A percentile compares a stretch with the other conserved stretches of the same genome.
phyloP scores from a whole-genome alignment of 345 rosid species.

The Adansonia digitata region DNA sequence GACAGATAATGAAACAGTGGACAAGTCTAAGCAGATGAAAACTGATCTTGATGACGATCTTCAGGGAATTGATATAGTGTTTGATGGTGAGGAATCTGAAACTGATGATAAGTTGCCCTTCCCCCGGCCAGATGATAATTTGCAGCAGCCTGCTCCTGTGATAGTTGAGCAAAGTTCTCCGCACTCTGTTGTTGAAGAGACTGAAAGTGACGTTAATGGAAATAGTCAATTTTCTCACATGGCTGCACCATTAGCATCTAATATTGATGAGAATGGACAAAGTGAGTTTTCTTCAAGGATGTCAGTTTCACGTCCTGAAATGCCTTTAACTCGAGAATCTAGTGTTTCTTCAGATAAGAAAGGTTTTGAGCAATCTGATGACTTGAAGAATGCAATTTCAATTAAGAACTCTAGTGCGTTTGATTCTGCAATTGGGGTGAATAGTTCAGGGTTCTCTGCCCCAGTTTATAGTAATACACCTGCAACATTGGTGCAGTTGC shows the following conservation, averaged over 20 bases:
- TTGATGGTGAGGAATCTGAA: constrained; percentile 95
- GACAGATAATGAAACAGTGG: constrained; percentile 45
- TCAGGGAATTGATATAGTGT: constrained; percentile 89
- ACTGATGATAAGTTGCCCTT: constrained; percentile 81
- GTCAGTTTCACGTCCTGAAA: constrained; percentile 70
- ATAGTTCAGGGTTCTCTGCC: constrained; percentile 42
- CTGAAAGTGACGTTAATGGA: constrained; percentile 78
- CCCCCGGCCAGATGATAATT: constrained; percentile 86
- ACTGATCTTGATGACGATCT: constrained; percentile 92
- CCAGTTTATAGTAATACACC: constrained; percentile 47
- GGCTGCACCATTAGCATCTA: constrained; percentile 62
- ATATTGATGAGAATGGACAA: constrained; percentile 69
- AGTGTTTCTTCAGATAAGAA: constrained; percentile 84
- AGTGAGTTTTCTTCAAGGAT: constrained; percentile 91
- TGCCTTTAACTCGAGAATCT: constrained; percentile 66
- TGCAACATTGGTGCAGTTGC: constrained; percentile 37
- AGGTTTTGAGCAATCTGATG: constrained; percentile 67
- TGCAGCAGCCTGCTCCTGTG: constrained; percentile 70
- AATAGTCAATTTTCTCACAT: constrained; percentile 59
- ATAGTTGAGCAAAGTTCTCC: constrained; percentile 74
- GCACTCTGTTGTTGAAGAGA: constrained; percentile 89
- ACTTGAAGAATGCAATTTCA: constrained; percentile 46
- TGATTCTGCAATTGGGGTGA: constrained; percentile 44
- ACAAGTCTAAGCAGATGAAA: constrained; percentile 68
- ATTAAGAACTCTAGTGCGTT: constrained; percentile 30